phyloP scores from a whole-genome alignment of 257 asterid species.

The Ajuga chamaepitys region DNA sequence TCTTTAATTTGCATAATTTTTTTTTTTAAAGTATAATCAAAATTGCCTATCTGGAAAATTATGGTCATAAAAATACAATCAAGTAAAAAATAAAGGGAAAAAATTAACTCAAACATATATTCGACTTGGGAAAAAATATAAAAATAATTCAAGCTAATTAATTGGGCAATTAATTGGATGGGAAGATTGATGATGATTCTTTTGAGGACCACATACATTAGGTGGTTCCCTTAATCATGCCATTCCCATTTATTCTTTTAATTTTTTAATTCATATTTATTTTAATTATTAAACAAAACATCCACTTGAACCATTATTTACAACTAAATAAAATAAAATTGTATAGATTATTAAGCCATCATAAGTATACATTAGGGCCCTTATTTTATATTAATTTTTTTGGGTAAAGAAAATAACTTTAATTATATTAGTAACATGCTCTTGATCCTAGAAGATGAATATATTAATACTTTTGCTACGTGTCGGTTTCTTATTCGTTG shows the following conservation, averaged over 20 bases:
- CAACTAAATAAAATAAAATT: too few relatives aligned
- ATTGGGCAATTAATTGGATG: conserved; percentile 17
- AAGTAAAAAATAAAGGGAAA: too few relatives aligned
- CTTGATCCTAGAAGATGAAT: conserved; percentile 61
- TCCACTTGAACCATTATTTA: conserved; percentile 37
- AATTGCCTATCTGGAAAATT: too few relatives aligned
- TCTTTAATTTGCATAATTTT: too few relatives aligned
- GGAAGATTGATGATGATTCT: conserved; percentile 27
- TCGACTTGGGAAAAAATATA: too few relatives aligned
- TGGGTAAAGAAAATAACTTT: conserved; percentile 10
- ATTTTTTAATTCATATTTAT: neutral
- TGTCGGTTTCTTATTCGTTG: conserved; percentile 32
- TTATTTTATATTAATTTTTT: neutral
- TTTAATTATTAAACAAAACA: conserved; percentile 14
- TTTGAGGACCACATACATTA: conserved; percentile 61
- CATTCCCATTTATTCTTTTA: conserved; percentile 32
- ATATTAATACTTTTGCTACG: conserved; percentile 34
- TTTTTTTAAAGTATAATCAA: too few relatives aligned
- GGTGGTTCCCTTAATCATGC: conserved; percentile 65
- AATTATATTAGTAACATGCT: conserved; percentile 62
- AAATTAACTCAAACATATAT: too few relatives aligned
- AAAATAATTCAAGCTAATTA: too few relatives aligned
- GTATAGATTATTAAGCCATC: conserved; percentile 20
- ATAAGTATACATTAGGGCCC: conserved; percentile 13
- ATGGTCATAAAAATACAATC: too few relatives aligned